A percentile compares a stretch with the other conserved stretches of the same genome.
Evolutionary conservation across 306 rosid genomes (phyloP).

Genomic region (Medicago truncatula): DNA sequence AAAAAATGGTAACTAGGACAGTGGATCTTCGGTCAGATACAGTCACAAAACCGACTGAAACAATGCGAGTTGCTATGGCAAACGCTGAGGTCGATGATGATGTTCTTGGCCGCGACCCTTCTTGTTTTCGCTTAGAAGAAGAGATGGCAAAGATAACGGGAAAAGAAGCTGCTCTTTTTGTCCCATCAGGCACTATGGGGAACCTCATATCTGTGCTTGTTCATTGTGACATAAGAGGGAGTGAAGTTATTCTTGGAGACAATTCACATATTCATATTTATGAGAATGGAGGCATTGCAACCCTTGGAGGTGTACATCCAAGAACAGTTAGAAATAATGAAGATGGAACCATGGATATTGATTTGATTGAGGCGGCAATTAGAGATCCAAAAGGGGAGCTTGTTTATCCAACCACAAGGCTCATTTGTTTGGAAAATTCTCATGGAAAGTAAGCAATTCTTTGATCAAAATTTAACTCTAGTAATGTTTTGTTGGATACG

Average conservation of each 20-base stretch:
- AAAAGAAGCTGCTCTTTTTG: conserved; percentile 85
- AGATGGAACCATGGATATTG: conserved; percentile 91
- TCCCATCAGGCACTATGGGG: conserved; percentile 95
- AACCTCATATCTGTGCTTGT: conserved; percentile 91
- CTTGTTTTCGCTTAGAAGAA: conserved; percentile 67
- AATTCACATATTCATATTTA: conserved; percentile 84
- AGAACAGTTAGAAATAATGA: conserved; percentile 70
- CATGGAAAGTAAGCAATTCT: conserved; percentile 78
- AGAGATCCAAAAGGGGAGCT: conserved; percentile 72
- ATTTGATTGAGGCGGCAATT: conserved; percentile 72
- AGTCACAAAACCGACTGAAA: conserved; percentile 80
- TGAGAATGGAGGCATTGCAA: conserved; percentile 93
- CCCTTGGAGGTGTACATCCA: conserved; percentile 90
- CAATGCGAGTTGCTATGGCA: conserved; percentile 83
- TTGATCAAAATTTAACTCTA: background rate
- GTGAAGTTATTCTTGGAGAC: conserved; percentile 90
- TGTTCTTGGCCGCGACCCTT: conserved; percentile 75
- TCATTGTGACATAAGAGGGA: conserved; percentile 86
- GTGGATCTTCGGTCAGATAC: conserved; percentile 92
- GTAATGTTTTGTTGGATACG: background rate
- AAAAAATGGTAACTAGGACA: conserved; percentile 63
- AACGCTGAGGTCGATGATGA: conserved; percentile 87
- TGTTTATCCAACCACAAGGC: conserved; percentile 81
- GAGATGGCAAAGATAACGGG: conserved; percentile 77
- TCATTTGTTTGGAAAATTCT: conserved; percentile 93